phyloP scores from a whole-genome alignment of 2,329 filamentous ascomycete species.

The Phyllosticta citrichinensis region DNA sequence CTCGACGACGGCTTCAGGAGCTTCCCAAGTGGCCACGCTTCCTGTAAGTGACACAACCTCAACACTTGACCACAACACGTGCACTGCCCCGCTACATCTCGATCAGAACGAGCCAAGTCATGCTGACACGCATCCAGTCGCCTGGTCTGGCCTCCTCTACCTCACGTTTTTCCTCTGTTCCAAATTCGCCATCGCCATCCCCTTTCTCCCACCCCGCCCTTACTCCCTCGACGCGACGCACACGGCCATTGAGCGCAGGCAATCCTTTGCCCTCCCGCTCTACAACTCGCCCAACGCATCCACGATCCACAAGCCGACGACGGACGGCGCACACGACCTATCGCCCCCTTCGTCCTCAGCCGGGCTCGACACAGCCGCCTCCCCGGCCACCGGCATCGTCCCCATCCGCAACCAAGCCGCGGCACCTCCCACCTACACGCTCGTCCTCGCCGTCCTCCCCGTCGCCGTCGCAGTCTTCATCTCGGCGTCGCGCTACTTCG shows the following conservation, averaged over 20 bases:
- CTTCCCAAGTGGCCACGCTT: conserved; percentile 70
- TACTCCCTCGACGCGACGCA: conserved; percentile 40
- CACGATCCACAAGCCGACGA: conserved; percentile 15
- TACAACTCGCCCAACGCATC: conserved; percentile 17
- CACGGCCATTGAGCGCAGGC: conserved; percentile 21
- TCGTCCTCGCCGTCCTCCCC: conserved; percentile 60
- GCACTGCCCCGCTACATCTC: background rate
- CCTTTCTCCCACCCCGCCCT: conserved; percentile 49
- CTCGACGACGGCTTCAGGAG: conserved; percentile 76
- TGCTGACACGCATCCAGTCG: conserved; percentile 33
- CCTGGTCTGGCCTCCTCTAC: conserved; percentile 74
- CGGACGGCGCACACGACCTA: background rate
- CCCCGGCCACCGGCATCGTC: conserved; percentile 1
- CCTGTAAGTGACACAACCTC: conserved; percentile 37
- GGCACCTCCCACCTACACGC: conserved; percentile 70
- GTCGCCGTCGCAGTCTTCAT: conserved; percentile 71
- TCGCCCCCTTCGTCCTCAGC: conserved; percentile 1
- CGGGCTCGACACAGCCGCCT: conserved; percentile 12
- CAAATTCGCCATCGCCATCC: conserved; percentile 67
- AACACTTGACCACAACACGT: background rate
- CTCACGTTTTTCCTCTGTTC: conserved; percentile 78
- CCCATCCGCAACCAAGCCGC: conserved; percentile 60
- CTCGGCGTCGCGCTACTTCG: conserved; percentile 73
- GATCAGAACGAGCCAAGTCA: background rate
- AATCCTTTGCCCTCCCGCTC: conserved; percentile 15